Percentiles rank a stretch among this genome's conserved stretches.
Conservation (phyloP, 2,329 filamentous ascomycete species). For the Epichloe baconii region DNA sequence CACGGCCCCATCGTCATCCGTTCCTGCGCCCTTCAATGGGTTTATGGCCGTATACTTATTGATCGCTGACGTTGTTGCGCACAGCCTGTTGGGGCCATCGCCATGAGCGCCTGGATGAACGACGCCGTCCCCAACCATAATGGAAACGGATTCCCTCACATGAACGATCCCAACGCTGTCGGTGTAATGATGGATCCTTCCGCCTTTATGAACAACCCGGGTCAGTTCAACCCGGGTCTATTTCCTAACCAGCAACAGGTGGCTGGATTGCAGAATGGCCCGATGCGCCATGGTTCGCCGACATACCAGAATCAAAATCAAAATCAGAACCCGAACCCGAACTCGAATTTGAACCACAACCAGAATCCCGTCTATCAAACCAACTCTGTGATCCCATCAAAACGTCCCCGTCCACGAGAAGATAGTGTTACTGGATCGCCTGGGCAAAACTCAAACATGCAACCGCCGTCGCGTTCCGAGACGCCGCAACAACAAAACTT, state of each 20-base stretch:
- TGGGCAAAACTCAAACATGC: slow-evolving; percentile 57
- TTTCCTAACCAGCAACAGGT: slow-evolving; percentile 43
- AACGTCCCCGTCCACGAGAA: slow-evolving; percentile 68
- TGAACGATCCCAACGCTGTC: slow-evolving; percentile 46
- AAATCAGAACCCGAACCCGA: neutral
- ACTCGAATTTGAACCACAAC: slow-evolving; percentile 5
- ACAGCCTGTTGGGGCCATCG: slow-evolving; percentile 33
- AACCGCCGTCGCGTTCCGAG: slow-evolving; percentile 77
- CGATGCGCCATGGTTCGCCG: slow-evolving; percentile 70
- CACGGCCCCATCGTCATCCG: slow-evolving; percentile 32
- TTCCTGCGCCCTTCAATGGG: slow-evolving; percentile 26
- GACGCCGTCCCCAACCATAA: slow-evolving; percentile 57
- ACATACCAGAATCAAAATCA: slow-evolving; percentile 47
- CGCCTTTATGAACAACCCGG: slow-evolving; percentile 46
- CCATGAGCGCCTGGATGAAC: slow-evolving; percentile 64
- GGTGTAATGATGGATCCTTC: slow-evolving; percentile 53
- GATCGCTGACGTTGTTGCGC: slow-evolving; percentile 32
- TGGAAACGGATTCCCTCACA: slow-evolving; percentile 54
- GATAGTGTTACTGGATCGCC: slow-evolving; percentile 78
- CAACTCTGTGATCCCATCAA: slow-evolving; percentile 78
- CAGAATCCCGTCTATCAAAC: slow-evolving; percentile 58
- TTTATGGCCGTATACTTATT: slow-evolving; percentile 24
- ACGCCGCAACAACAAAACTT: slow-evolving; percentile 73
- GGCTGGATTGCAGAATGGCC: slow-evolving; percentile 64
- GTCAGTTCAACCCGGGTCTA: slow-evolving; percentile 47